Base-by-base conservation (phyloP, 306 rosid species). In the Chamaecrista fasciculata region DNA sequence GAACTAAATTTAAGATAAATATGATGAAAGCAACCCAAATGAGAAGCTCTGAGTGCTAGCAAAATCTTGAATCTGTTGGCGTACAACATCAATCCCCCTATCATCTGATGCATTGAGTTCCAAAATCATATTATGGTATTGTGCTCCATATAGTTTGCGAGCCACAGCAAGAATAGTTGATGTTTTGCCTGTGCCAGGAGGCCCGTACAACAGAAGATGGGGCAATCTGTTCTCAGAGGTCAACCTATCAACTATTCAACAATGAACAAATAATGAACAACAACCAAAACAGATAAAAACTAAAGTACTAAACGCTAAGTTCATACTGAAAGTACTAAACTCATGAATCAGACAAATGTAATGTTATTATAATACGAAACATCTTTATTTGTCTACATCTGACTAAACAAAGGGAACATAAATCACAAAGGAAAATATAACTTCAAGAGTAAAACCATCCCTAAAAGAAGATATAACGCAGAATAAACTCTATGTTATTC, bases 111-210 rank as follows among this genome's bases (percentile, higher is more conserved):
- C 99, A 81, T 91, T 95, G 65, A 91, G 84, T 82, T 91, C 97
- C 85, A 95, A 72, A 70, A 91, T 95, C 97, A 91, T 95, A 43
- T 84, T 87, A 21, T 69, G 88, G 73, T 74, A 89, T 23, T 81
- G 88, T 0, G 79, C 55, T n/a, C 99, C 99, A 71, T 95, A 89
- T 5, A 95, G 87, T 79, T 91, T 87, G 36, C 97, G 88, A 2
- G 99, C 97, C 51, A 95, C 92, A 0, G 95, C 97, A 1, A 95
- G 97, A 80, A 91, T 85, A 8, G 97, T 91, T 4, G 99, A 95
- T 6, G 99, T 95, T 78, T 95, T 95, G 11, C 99, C 97, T 0
- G 99, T 95, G 21, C 97, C 97, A 21, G 97, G 97, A 29, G 99
- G 99, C 1, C 99, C 99, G 26, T 95, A 95, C 81, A 95, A 63